Base-by-base conservation (phyloP, 768 basidiomycete genomes). In the Lactifluus pinguis region DNA sequence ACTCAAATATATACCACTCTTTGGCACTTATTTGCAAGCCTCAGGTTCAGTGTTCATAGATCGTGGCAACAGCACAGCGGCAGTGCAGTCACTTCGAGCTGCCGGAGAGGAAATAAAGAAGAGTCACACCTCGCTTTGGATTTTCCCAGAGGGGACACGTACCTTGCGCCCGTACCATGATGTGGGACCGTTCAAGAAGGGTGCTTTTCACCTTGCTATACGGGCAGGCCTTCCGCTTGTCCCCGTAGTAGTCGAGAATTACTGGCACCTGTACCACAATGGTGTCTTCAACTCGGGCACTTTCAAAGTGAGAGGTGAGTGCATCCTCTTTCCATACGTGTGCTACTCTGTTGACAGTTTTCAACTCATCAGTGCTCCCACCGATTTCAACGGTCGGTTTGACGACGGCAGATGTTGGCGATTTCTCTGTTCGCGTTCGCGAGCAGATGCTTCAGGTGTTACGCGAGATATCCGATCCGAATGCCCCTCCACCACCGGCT, bases 131-230 rank as follows among this genome's bases (percentile, higher is more conserved):
- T 92, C 92, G 15, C 74, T 98, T 50, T 95, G 92, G 89, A 85
- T 99, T 73, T 98, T 92, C 75, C 92, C 95, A 0, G 97, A 98
- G 75, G 97, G 97, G 34, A 99, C 97, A 11, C 84, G 95, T 39
- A 84, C 91, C 48, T 81, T 81, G 59, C 79, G 80, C 21, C 77
- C 85, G 63, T 74, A 78, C 36, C 80, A 87, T 8, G 79, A 82
- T 36, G 74, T 99, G 70, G 78, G 89, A 6, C 87, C 92, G 3
- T 86, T 99, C 78, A 99, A 99, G 79, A 99, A 98, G 73, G 97
- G 97, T 44, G 95, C 93, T 3, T 98, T 98, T 79, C 94, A 98
- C 71, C 81, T 98, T 53, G 97, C 97, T 32, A 80, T 98, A 29
- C 86, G 94, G 73, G 85, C 92, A 13, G 84, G 88, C 34, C 80